Percentiles rank a stretch among this genome's conserved stretches.
Evolutionary conservation across 2,329 filamentous ascomycete genomes (phyloP).

Genomic region (Emydomyces testavorans): DNA sequence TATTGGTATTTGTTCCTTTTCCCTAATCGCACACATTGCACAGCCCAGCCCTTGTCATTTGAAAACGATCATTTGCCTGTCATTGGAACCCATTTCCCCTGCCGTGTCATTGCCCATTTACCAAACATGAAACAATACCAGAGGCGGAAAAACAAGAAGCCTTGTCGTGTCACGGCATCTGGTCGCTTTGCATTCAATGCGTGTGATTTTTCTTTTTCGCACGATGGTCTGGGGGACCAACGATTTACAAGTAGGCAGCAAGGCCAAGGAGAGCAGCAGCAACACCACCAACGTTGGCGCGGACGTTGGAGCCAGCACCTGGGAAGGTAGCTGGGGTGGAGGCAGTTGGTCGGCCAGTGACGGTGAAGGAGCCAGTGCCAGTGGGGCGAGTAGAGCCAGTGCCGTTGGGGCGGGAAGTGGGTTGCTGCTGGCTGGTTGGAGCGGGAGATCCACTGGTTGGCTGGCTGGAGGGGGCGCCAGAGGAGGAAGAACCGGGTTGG

Average conservation of each 20-base stretch:
- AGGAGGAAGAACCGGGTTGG: no score
- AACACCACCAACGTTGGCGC: constrained; percentile 15
- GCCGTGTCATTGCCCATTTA: neutral
- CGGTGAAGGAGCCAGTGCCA: constrained; percentile 13
- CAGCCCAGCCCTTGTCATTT: neutral
- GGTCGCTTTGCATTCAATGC: neutral
- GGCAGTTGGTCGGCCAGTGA: constrained; percentile 14
- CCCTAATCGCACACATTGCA: constrained; percentile 5
- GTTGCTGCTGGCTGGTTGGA: neutral
- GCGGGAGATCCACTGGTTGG: neutral
- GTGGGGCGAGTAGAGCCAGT: constrained; percentile 14
- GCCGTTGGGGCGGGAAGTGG: constrained; percentile 7
- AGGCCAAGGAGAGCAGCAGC: constrained; percentile 20
- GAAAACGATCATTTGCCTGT: neutral
- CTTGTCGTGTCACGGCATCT: neutral
- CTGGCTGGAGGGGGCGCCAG: constrained; percentile 6
- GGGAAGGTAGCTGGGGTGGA: constrained; percentile 17
- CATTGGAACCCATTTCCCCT: neutral
- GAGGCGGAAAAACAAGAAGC: neutral
- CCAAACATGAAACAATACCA: neutral
- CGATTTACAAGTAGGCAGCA: constrained; percentile 37
- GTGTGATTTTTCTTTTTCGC: neutral
- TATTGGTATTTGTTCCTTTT: constrained; percentile 1
- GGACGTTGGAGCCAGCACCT: constrained; percentile 14
- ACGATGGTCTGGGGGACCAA: neutral